Base-by-base conservation (phyloP, 2,329 filamentous ascomycete species). In the Calonectria pteridis region DNA sequence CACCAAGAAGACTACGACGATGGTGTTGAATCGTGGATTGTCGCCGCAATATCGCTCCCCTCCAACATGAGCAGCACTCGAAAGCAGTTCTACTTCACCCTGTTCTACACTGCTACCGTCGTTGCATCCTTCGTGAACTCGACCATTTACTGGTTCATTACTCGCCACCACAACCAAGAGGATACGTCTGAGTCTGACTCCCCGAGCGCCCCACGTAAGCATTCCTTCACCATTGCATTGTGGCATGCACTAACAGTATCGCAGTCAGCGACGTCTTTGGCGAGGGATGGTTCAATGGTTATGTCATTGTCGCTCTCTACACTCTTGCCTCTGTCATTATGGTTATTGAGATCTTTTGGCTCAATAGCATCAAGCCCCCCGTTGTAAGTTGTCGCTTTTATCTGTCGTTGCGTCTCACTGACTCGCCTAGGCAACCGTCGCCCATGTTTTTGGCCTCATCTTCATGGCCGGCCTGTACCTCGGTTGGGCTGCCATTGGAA, bases 311-410 rank as follows among this genome's bases (percentile, higher is more conserved):
- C 77, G 89, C 88, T 64, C 75, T 90, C 53, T 88, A 86, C 78
- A 84, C 80, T 11, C 80, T 87, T 69, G 85, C 85, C 3, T 84
- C 87, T 5, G 63, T 85, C 37, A 82, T 89, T 73, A 88, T 86
- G 75, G 74, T 85, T 11, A 70, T 86, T 37, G 89, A 90, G 82
- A 84, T 87, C 0, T 71, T 88, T 40, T 83, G 85, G 71, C 83
- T 90, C 82, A 90, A 90, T 81, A 90, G 88, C 78, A 89, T 90
- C 82, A 88, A 87, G 77, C 86, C 87, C 66, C 88, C 86, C 66
- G 84, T 84, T 62, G 89, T 90, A 79, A 79, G 87, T 81, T 16
- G 29, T 20, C 16, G 6, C 29, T n/a, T 35, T 10, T 13, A 6
- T 2, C 2, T 4, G 1, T 20, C 11, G 1, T 6, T 18, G 1